Evolutionary conservation across 306 rosid genomes (phyloP), one percentile per base, ranked within the genome.

Genomic region (Hippophae gyantsensis): DNA sequence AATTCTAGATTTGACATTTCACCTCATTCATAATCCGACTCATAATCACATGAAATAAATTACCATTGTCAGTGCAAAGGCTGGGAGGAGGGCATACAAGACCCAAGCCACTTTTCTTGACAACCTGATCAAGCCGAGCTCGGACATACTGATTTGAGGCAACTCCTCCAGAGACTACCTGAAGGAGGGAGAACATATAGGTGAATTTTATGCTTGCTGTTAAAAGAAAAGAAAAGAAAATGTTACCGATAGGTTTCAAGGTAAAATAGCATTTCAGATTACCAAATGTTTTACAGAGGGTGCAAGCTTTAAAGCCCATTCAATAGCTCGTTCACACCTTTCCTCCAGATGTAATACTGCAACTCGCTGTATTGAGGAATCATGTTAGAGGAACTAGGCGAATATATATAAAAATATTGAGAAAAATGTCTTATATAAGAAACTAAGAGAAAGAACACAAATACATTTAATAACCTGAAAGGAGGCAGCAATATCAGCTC

Each of bases 401-500:
- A 63, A 64, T 13, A 68, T 26, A 66, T 48, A 63, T 42, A 64
- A 14, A 64, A 6, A 40, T 55, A 58, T 69, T 23, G 57, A 64
- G 45, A 58, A 18, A 42, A 54, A 53, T 62, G 45, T 10, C 49
- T 9, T 32, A 48, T 61, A 64, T 45, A 62, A 62, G 45, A 44
- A 42, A 11, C 13, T 10, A 18, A 54, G 45, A 46, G 32, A 66
- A 60, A 54, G 63, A 61, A 52, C 2, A 56, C 13, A 52, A 27
- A 58, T 6, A 54, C 26, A 61, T 40, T 61, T 57, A 58, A 72
- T 60, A 59, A 90, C 97, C 97, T 90, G 97, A 82, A 92, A 92
- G 66, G 98, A 83, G 57, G 98, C 92, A 65, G 98, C 98, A 68
- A 87, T 85, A 81, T 92, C 89, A 72, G 96, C 98, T 71, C 98